Percentiles rank a stretch among this genome's conserved stretches.
These are phyloP conservation scores for Mycena crocata DNA, from an alignment of 768 basidiomycete species.

Conservation along the genomic window DNA sequence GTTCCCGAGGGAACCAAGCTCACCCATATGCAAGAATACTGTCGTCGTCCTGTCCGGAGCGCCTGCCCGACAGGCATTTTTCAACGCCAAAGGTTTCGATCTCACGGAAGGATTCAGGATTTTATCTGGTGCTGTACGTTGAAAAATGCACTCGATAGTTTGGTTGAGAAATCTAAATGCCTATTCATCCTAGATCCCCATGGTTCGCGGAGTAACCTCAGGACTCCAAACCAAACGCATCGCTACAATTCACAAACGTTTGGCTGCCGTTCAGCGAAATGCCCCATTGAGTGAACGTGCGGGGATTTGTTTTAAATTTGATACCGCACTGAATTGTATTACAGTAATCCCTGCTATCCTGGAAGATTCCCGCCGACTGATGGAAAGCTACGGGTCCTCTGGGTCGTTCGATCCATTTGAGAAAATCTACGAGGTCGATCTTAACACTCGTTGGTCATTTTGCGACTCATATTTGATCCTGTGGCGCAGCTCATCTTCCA, in stretches of 20 bases:
- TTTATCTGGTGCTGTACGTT: slow-evolving; percentile 79
- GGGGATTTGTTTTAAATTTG: slow-evolving; percentile 39
- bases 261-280: slow-evolving; percentile 71
- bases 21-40: slow-evolving; percentile 62
- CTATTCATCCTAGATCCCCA: slow-evolving; percentile 71
- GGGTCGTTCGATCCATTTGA: slow-evolving; percentile 81
- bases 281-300: slow-evolving; percentile 69
- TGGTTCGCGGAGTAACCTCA: slow-evolving; percentile 80
- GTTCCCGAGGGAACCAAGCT: slow-evolving; percentile 27
- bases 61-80: slow-evolving; percentile 74
- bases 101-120: slow-evolving; percentile 85
- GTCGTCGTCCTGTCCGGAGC: slow-evolving; percentile 85
- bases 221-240: slow-evolving; percentile 72
- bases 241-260: slow-evolving; percentile 77
- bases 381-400: slow-evolving; percentile 73
- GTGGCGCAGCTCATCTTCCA: slow-evolving; percentile 73
- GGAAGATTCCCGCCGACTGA: slow-evolving; percentile 69
- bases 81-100: slow-evolving; percentile 76
- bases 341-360: slow-evolving; percentile 75
- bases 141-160: slow-evolving; percentile 19
- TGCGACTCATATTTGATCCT: slow-evolving; percentile 17
- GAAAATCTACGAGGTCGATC: slow-evolving; percentile 72
- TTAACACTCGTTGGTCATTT: slow-evolving; percentile 15
- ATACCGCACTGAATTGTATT: slow-evolving; percentile 29
- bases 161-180: no score